phyloP scores from a whole-genome alignment of 139 green algal genomes.

The Chlamydomonas asymmetrica region DNA sequence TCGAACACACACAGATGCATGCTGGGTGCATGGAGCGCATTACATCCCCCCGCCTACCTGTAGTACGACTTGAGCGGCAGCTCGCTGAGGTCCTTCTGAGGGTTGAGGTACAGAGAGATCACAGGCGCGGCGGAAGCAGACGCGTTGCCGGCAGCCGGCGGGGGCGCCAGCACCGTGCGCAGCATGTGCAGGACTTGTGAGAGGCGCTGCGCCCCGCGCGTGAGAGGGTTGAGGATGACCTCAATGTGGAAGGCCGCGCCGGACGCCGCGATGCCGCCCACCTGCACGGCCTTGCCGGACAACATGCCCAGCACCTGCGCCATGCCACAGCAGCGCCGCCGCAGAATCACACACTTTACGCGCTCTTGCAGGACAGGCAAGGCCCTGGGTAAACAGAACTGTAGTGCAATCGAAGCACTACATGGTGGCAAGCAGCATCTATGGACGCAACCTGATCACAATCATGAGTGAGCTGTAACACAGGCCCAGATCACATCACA shows the following conservation, averaged over 20 bases:
- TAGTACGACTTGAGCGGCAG: constrained; percentile 94
- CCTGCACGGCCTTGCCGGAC: not conserved
- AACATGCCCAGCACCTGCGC: constrained; percentile 1
- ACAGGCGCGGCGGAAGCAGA: too few species aligned
- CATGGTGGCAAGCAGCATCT: not conserved
- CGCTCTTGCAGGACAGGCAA: not conserved
- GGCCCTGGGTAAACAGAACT: not conserved
- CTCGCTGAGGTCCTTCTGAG: constrained; percentile 65
- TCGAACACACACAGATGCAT: too few species aligned
- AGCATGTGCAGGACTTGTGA: constrained; percentile 60
- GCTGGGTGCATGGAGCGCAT: too few species aligned
- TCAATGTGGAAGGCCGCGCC: constrained; percentile 45
- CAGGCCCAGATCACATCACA: too few species aligned
- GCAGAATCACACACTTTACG: too few species aligned
- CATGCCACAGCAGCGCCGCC: not conserved
- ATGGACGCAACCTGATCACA: too few species aligned
- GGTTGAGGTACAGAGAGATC: constrained; percentile 60
- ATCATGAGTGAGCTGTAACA: too few species aligned
- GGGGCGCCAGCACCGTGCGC: constrained; percentile 18
- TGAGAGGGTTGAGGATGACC: constrained; percentile 73
- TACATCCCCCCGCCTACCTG: constrained; percentile 45
- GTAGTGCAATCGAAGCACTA: not conserved
- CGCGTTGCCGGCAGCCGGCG: too few species aligned
- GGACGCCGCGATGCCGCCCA: constrained; percentile 3
- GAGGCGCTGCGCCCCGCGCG: constrained; percentile 48